Base-by-base conservation (phyloP, 352 stramenopile genomes). In the Phytophthora syringae region DNA sequence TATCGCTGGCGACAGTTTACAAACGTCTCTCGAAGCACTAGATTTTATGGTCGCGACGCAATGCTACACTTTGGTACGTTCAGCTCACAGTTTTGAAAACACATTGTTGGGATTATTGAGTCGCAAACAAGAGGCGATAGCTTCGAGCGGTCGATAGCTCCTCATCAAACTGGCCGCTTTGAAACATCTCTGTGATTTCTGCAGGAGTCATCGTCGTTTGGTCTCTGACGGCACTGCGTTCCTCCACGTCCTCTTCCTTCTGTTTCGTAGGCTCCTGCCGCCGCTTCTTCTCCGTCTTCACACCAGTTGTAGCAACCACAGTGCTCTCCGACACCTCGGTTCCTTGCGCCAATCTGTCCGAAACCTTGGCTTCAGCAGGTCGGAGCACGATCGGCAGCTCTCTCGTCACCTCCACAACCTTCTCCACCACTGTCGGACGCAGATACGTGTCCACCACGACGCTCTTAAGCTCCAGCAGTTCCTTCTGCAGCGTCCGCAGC, bases 381-480 rank as follows among this genome's bases (percentile, higher is more conserved):
- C 54, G 49, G 39, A 72, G 36, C 36, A 69, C 20, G 6, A 69
- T 69, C 13, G 52, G 63, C 20, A 69, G 18, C 32, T 68, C 51
- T 39, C 67, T 72, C 2, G 13, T 42, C 42, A 51, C 42, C 5
- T 68, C 36, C 24, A 65, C 45, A 10, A 55, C 22, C 52, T 68
- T 68, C 16, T 58, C 39, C 12, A 28, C 58, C 28, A 59, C 49
- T 37, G n/a, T 36, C 21, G 64, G 55, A n/a, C 64, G 69, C 16
- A 74, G n/a, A 28, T 70, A 73, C 22, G 54, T 58, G 20, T 82
- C 58, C 7, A 83, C 30, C 3, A 85, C 71, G 4, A 51, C 64
- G 28, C 54, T 58, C 42, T 81, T 82, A 5, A 85, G 53, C 20
- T 77, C 56, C 37, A 80, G 34, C 16, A 85, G 60, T 37, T 81